Percentiles rank a stretch among this genome's conserved stretches.
phyloP scores from a whole-genome alignment of 1,139 yeast genomes.

The Sugiyamaella neomexicana region DNA sequence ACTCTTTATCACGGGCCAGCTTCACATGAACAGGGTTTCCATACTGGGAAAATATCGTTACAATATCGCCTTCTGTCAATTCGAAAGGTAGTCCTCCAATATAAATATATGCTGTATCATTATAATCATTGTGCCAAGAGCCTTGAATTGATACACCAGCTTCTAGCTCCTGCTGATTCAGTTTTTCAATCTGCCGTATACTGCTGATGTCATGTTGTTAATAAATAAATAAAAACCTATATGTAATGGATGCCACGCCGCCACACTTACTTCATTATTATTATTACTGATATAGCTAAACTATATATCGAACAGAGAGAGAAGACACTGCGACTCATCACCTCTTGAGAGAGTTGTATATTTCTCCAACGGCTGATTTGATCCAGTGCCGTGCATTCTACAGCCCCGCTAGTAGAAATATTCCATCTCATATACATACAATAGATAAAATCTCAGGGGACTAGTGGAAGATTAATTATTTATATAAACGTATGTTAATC shows the following conservation, averaged over 20 bases:
- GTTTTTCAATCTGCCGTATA: conserved; percentile 50
- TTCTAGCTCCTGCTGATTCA: conserved; percentile 68
- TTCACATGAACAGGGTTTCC: conserved; percentile 83
- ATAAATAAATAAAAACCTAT: neutral
- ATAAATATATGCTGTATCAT: conserved; percentile 63
- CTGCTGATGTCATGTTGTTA: conserved; percentile 20
- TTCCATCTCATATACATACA: neutral
- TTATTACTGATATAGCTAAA: no score
- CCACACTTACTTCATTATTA: no score
- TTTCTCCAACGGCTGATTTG: no score
- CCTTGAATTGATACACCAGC: conserved; percentile 59
- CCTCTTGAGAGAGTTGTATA: no score
- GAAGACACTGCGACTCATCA: no score
- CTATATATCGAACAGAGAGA: no score
- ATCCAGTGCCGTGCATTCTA: no score
- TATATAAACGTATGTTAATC: no score
- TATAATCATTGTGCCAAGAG: conserved; percentile 89
- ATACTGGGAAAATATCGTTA: conserved; percentile 81
- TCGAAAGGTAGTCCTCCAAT: conserved; percentile 72
- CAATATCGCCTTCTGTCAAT: conserved; percentile 70
- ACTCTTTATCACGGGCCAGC: conserved; percentile 64
- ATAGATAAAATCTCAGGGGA: neutral
- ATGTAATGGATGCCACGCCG: no score
- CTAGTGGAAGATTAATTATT: neutral
- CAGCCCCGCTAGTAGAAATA: neutral